A percentile compares a stretch with the other conserved stretches of the same genome.
Evolutionary conservation across 441 rosid species (phyloP).

Genomic region (Viola pubescens): DNA sequence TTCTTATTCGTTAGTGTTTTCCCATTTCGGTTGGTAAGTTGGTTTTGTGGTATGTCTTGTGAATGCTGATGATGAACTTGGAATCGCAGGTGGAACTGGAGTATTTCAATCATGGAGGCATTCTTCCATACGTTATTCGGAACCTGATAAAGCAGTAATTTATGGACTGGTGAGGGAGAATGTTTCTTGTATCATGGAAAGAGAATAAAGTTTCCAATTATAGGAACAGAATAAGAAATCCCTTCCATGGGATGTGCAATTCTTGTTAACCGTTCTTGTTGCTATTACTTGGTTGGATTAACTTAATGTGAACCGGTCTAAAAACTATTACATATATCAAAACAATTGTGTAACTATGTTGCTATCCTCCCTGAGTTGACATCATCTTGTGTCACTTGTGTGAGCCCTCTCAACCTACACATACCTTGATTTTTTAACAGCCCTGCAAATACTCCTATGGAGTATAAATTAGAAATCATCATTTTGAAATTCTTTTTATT

Average conservation of each 20-base stretch:
- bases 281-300: too few relatives aligned
- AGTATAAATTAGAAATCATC: too few relatives aligned
- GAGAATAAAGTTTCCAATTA: not conserved
- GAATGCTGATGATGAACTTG: not conserved
- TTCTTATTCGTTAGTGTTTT: not conserved
- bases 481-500: too few relatives aligned
- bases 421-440: too few relatives aligned
- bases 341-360: too few relatives aligned
- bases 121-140: constrained; percentile 80
- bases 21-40: not conserved
- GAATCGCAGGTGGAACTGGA: constrained; percentile 79
- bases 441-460: too few relatives aligned
- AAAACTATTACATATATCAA: too few relatives aligned
- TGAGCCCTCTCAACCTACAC: too few relatives aligned
- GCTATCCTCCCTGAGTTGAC: too few relatives aligned
- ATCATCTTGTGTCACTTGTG: too few relatives aligned
- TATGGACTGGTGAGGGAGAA: not conserved
- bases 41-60: not conserved
- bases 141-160: constrained; percentile 51
- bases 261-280: not conserved
- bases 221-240: not conserved
- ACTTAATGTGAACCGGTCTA: too few relatives aligned
- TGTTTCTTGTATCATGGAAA: not conserved
- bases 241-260: not conserved
- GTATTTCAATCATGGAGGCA: constrained; percentile 82